Evolutionary conservation across 768 basidiomycete species (phyloP).

Genomic region (Tricholoma sp.): DNA sequence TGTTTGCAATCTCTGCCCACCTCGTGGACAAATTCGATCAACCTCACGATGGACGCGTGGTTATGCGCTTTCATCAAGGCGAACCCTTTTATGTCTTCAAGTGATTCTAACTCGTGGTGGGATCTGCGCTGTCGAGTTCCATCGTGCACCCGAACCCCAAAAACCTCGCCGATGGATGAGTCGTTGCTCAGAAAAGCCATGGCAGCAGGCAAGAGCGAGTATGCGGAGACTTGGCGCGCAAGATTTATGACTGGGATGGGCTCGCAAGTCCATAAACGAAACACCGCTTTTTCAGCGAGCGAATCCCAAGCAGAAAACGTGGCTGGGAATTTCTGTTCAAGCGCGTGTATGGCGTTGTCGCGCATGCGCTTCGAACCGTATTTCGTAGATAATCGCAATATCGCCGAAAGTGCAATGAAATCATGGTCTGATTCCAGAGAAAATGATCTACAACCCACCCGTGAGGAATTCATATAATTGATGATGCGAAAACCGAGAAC

Average conservation of each 20-base stretch:
- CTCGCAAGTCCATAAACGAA: slow-evolving; percentile 11
- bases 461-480: not conserved
- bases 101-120: not conserved
- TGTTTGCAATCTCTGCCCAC: not conserved
- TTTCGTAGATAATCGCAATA: slow-evolving; percentile 8
- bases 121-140: not conserved
- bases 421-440: slow-evolving; percentile 6
- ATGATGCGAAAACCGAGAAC: not conserved
- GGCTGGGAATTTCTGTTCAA: slow-evolving; percentile 13
- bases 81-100: not conserved
- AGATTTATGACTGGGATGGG: slow-evolving; percentile 14
- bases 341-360: slow-evolving; percentile 6
- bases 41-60: not conserved
- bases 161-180: slow-evolving; percentile 15
- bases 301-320: slow-evolving; percentile 11
- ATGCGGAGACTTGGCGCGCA: slow-evolving; percentile 12
- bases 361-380: slow-evolving; percentile 10
- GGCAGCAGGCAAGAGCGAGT: slow-evolving; percentile 14
- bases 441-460: not conserved
- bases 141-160: slow-evolving; percentile 8
- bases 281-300: not conserved
- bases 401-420: slow-evolving; percentile 7
- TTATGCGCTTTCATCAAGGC: not conserved
- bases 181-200: slow-evolving; percentile 18
- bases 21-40: not conserved